Base-by-base conservation (phyloP, 495 filamentous ascomycete genomes). In the Aspergillus carlsbadensis region DNA sequence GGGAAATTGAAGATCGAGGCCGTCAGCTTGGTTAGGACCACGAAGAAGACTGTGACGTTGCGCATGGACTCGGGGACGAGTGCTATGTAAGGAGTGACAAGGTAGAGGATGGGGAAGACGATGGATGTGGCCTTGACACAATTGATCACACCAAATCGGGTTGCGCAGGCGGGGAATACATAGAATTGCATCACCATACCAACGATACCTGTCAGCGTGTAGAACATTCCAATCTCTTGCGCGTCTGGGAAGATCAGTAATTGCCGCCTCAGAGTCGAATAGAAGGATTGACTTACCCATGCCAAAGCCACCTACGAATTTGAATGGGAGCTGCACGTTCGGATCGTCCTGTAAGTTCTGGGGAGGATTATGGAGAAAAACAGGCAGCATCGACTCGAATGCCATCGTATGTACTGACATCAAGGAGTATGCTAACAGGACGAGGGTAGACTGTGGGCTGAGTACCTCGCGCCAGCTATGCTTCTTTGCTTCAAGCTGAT, bases 1-100 rank as follows among this genome's bases (percentile, higher is more conserved):
- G 93, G 93, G 66, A 96, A 96, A 5, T 85, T 85, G 67, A 96
- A 89, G 51, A 92, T 91, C 34, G 81, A 81, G 10, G 80, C 79
- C 43, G 87, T 75, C 24, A 84, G 84, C 65, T 93, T 95, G 60
- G 83, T 56, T 11, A 92, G 68, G 53, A 75, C 70, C 26, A 78
- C 63, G 0, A 75, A 34, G 13, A 84, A 73, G n/a, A 75, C 72
- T 39, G 67, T 70, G 49, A 81, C 72, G 39, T 76, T 74, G 34
- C 61, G 51, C 2, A 67, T 52, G 8, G 66, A 60, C 29, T 69
- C 57, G 7, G 81, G 75, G 55, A 87, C 70, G 35, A 93, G 75
- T 0, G 85, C 80, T 1, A 85, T 87, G 70, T 86, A 93, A 0
- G 91, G 91, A 0, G 84, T 87, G 10, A 87, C 18, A 61, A 92